Percentiles rank a stretch among this genome's conserved stretches.
phyloP scores from a whole-genome alignment of 257 asterid species.

The Przewalskia tangutica region DNA sequence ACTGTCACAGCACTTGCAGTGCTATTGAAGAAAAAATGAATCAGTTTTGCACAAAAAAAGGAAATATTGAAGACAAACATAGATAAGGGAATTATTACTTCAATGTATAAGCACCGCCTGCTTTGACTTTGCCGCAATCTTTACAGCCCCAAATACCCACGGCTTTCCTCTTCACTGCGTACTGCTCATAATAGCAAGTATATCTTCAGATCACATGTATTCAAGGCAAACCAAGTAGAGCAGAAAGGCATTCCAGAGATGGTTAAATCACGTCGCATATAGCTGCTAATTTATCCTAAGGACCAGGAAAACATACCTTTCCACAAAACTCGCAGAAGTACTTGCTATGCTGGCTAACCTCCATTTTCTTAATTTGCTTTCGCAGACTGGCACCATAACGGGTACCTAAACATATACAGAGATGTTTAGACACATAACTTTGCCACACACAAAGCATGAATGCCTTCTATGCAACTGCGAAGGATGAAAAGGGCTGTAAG shows the following conservation, averaged over 20 bases:
- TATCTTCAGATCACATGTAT: background rate
- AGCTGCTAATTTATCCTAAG: background rate
- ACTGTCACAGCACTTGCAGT: conserved; percentile 43
- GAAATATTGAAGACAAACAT: background rate
- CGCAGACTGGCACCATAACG: conserved; percentile 44
- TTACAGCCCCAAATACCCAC: conserved; percentile 48
- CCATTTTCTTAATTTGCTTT: conserved; percentile 46
- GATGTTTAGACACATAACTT: background rate
- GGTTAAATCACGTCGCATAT: background rate
- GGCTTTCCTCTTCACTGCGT: conserved; percentile 36
- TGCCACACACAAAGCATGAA: background rate
- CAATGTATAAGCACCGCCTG: conserved; percentile 44
- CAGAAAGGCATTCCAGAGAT: background rate
- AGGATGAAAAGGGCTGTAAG: background rate
- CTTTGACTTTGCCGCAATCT: conserved; percentile 45
- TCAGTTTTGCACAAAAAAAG: background rate
- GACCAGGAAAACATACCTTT: conserved; percentile 19
- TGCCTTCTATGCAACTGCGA: background rate
- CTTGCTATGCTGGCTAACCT: conserved; percentile 41
- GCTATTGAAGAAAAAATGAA: conserved; percentile 15
- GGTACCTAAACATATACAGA: conserved; percentile 19
- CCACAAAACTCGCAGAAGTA: conserved; percentile 39
- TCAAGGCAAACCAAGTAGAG: background rate
- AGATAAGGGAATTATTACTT: conserved; percentile 11
- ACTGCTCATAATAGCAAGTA: conserved; percentile 11